These are phyloP conservation scores for Bryopsis sp. DNA, from an alignment of 139 green algal genomes.

Conservation along the genomic window DNA sequence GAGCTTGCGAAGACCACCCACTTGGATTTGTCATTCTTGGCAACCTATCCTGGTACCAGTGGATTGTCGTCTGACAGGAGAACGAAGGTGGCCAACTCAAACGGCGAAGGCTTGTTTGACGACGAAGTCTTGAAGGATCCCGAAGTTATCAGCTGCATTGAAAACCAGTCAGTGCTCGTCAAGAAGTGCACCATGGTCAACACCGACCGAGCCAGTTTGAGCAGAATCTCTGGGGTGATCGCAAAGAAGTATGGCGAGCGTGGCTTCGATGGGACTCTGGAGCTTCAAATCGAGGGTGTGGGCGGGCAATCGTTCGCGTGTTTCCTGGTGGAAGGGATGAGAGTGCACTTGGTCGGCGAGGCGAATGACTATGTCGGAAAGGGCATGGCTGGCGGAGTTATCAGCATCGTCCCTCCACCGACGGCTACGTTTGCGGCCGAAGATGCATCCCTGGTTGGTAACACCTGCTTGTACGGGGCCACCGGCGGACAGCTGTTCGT, in stretches of 20 bases:
- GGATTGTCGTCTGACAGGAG: conserved; percentile 32
- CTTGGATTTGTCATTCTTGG: conserved; percentile 92
- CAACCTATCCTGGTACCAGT: conserved; percentile 50
- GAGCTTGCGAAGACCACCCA: conserved; percentile 79
- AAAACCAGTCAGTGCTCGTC: conserved; percentile 27
- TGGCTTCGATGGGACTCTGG: conserved; percentile 64
- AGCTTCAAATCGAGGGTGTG: conserved; percentile 67
- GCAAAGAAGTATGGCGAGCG: conserved; percentile 74
- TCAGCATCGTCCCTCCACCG: conserved; percentile 78
- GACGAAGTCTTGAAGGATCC: conserved; percentile 83
- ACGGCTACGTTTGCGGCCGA: conserved; percentile 48
- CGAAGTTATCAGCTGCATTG: conserved; percentile 52
- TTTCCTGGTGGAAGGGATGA: conserved; percentile 71
- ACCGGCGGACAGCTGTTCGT: conserved; percentile 92
- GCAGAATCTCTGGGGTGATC: conserved; percentile 71
- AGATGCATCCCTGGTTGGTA: conserved; percentile 79
- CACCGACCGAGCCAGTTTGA: conserved; percentile 65
- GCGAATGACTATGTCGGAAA: conserved; percentile 99
- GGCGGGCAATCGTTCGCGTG: conserved; percentile 82
- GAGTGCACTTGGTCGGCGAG: conserved; percentile 83
- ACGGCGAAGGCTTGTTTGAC: conserved; percentile 73
- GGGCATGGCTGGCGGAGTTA: conserved; percentile 92
- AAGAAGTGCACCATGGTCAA: conserved; percentile 74
- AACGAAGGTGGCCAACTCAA: conserved; percentile 50
- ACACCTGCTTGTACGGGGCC: conserved; percentile 98